Percentiles rank a stretch among this genome's conserved stretches.
These are phyloP conservation scores for Lactarius hatsudake DNA, from an alignment of 768 basidiomycete species.

Conservation along the genomic window DNA sequence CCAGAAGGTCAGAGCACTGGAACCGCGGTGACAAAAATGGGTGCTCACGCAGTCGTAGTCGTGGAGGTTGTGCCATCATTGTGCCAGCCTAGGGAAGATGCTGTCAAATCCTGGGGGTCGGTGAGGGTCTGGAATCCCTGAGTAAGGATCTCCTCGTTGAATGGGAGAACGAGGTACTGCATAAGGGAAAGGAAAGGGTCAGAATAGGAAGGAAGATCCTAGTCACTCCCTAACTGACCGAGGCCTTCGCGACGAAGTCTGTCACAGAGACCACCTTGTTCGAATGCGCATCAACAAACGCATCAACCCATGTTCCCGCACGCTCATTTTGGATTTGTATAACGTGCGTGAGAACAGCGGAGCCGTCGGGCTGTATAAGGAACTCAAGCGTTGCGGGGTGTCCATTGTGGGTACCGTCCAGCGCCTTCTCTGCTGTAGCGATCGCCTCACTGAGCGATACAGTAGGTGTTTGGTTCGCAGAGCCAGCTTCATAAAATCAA, in stretches of 20 bases:
- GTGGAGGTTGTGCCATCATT: constrained; percentile 38
- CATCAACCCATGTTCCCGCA: constrained; percentile 51
- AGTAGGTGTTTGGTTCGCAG: constrained; percentile 37
- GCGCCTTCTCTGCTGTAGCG: constrained; percentile 37
- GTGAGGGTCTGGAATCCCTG: constrained; percentile 50
- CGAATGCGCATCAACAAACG: constrained; percentile 56
- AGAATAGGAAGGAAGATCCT: neutral
- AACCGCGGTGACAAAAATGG: neutral
- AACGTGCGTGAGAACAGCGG: constrained; percentile 40
- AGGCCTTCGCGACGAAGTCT: constrained; percentile 49
- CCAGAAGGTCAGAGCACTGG: constrained; percentile 1
- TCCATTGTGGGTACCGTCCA: constrained; percentile 43
- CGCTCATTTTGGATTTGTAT: constrained; percentile 43
- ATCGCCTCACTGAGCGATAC: constrained; percentile 39
- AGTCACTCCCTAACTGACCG: constrained; percentile 33
- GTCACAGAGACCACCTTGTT: constrained; percentile 50
- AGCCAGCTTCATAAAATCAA: constrained; percentile 12
- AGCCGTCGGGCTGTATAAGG: constrained; percentile 40
- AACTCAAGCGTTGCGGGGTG: constrained; percentile 42
- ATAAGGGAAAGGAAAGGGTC: neutral
- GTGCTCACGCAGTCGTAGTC: constrained; percentile 32
- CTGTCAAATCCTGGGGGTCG: constrained; percentile 51
- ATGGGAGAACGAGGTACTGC: constrained; percentile 49
- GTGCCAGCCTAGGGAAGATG: constrained; percentile 61
- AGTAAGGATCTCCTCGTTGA: constrained; percentile 47